Evolutionary conservation across 129 eudicot genomes (phyloP).

Genomic region (Deinandra increscens): DNA sequence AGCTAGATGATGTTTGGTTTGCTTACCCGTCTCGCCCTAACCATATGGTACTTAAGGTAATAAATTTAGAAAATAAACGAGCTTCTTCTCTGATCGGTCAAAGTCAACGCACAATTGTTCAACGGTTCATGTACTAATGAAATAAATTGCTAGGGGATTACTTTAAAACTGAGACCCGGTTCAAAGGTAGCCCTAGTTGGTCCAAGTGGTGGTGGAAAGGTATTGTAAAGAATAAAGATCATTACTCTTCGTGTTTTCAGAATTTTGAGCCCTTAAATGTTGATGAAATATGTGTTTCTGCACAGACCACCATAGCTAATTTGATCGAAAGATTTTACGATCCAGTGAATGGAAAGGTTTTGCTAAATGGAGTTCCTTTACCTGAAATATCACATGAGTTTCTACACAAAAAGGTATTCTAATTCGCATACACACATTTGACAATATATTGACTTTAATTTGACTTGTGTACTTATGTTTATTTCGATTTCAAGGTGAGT

Average conservation of each 20-base stretch:
- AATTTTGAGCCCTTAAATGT: neutral
- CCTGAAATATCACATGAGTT: conserved; percentile 51
- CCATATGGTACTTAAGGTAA: conserved; percentile 58
- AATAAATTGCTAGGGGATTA: conserved; percentile 40
- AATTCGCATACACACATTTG: neutral
- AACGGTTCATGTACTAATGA: conserved; percentile 1
- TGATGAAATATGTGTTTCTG: neutral
- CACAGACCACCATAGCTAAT: conserved; percentile 52
- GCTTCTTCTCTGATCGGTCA: conserved; percentile 12
- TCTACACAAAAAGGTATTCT: conserved; percentile 46
- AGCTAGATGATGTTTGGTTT: conserved; percentile 48
- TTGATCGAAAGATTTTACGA: conserved; percentile 53
- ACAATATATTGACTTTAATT: conserved; percentile 1
- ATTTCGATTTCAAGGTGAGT: conserved; percentile 32
- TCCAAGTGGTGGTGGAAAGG: conserved; percentile 61
- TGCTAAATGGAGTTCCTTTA: conserved; percentile 46
- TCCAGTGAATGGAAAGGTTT: conserved; percentile 44
- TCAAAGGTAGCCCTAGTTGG: conserved; percentile 54
- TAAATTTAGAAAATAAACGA: neutral
- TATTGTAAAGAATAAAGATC: conserved; percentile 17
- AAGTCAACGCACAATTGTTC: neutral
- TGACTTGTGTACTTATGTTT: conserved; percentile 3
- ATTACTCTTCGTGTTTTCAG: neutral
- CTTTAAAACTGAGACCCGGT: conserved; percentile 48
- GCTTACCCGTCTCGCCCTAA: conserved; percentile 53